Base-by-base conservation (phyloP, 2,329 filamentous ascomycete genomes). In the Macroventuria anomochaeta region DNA sequence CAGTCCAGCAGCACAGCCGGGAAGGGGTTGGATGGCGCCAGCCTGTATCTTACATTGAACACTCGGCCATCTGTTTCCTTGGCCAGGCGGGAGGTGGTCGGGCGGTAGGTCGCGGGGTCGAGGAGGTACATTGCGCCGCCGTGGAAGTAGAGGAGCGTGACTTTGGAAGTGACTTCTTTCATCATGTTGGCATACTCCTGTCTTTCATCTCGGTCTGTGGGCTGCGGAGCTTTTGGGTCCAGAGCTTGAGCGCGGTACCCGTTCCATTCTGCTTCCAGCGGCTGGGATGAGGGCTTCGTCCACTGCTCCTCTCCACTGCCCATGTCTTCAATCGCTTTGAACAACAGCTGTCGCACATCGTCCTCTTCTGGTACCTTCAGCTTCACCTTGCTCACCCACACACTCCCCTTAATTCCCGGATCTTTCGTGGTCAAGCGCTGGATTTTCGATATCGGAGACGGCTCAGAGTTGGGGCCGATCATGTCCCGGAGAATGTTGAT, bases 371-470 rank as follows among this genome's bases (percentile, higher is more conserved):
- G 88, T 2, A 77, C 76, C 0, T 85, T 83, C 13, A 91, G 77
- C 0, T 82, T 83, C 34, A 89, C 87, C 48, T 85, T 88, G 64
- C 87, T 88, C 20, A 96, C 81, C 93, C 93, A 97, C 60, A 95
- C 85, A 37, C 83, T 84, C 3, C 91, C 91, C 69, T 90, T 92
- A 68, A 96, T 79, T 0, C 85, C 86, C 0, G 83, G 83, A 47
- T 89, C 88, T 52, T 80, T 84, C 37, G 83, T 76, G 1, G 84
- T 83, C n/a, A 84, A 64, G 34, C 76, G 78, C 74, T 97, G 93
- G 6, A 65, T 38, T 40, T 72, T 70, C 0, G 65, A 61, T n/a
- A 75, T 71, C 2, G 65, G 49, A 2, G 57, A 46, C 1, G 67
- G 58, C n/a, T 57, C 55, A 0, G 62, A 50, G 7, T 65, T 64